Percentiles rank a stretch among this genome's conserved stretches.
Evolutionary conservation across 2,329 filamentous ascomycete species (phyloP).

Genomic region (Colletotrichum sp.): DNA sequence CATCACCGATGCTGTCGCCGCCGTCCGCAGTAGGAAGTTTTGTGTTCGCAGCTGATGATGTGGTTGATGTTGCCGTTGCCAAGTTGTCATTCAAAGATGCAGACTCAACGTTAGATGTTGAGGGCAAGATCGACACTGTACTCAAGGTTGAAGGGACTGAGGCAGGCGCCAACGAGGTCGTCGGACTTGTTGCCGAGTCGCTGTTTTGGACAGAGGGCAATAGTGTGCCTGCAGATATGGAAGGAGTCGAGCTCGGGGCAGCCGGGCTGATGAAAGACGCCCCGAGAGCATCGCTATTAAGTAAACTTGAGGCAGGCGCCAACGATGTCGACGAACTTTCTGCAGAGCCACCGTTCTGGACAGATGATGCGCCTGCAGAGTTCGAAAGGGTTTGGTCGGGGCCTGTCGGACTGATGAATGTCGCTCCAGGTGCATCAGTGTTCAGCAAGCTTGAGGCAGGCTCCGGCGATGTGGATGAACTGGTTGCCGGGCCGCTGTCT

Average conservation of each 20-base stretch:
- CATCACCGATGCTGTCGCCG: not conserved
- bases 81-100: not conserved
- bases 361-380: not conserved
- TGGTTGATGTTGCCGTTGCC: not conserved
- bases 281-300: not conserved
- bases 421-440: not conserved
- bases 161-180: not conserved
- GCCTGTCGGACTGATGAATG: not conserved
- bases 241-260: not conserved
- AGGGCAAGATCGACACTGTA: not conserved
- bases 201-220: not conserved
- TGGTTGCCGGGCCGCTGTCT: not conserved
- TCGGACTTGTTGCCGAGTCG: fast-evolving
- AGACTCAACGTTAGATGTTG: not conserved
- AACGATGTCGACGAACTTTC: not conserved
- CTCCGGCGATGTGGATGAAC: too few species aligned
- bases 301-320: not conserved
- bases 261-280: not conserved
- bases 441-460: not conserved
- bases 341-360: fast-evolving
- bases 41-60: not conserved
- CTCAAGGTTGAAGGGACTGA: not conserved
- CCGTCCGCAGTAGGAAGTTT: not conserved
- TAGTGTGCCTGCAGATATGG: not conserved
- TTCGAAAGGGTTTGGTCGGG: fast-evolving